Evolutionary conservation across 805 yeast genomes (phyloP), one percentile per base, ranked within the genome.

Genomic region (Wickerhamiella siamensis): DNA sequence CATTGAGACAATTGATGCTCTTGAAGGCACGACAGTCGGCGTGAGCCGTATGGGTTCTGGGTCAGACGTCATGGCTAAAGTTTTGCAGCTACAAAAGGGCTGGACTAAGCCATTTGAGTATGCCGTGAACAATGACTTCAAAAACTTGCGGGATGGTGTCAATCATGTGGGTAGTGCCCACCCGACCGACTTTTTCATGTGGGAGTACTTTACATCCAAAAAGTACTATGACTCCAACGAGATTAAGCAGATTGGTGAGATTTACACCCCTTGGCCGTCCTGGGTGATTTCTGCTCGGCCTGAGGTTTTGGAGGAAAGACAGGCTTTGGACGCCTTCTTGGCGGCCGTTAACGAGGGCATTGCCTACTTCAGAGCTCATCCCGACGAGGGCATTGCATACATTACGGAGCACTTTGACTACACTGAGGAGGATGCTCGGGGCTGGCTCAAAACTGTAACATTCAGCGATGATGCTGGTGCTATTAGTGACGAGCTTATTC

Each of bases 231-330:
- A 83, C 54, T 70, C 63, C 42, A 71, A 74, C 17, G 95, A 84
- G 52, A 77, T 87, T 61, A 83, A 80, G 61, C 66, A 72, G 50
- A 76, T 86, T 46, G 96, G 94, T 14, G 83, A 81, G 49, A 84
- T 86, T 43, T 82, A 80, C 61, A 86, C 96, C 0, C 96, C 96
- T 16, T 86, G 96, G 96, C 88, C 95, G 9, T 81, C 94, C 2
- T 86, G 95, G 95, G 87, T 83, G 14, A 69, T 84, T 38, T 74
- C 75, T 17, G 75, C 75, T 4, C 60, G 69, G 41, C 54, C 62
- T 14, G 64, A 62, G n/a, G 50, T 69, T 4, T 50, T 67, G 29
- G 58, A 56, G 5, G 51, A 54, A n/a, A 49, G 51, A 2, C 41
- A 54, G 10, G 57, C 53, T 4, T 50, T 69, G 33, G 42, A 45